Conservation (phyloP, 2,329 filamentous ascomycete species). For the Chaetomium sp. region DNA sequence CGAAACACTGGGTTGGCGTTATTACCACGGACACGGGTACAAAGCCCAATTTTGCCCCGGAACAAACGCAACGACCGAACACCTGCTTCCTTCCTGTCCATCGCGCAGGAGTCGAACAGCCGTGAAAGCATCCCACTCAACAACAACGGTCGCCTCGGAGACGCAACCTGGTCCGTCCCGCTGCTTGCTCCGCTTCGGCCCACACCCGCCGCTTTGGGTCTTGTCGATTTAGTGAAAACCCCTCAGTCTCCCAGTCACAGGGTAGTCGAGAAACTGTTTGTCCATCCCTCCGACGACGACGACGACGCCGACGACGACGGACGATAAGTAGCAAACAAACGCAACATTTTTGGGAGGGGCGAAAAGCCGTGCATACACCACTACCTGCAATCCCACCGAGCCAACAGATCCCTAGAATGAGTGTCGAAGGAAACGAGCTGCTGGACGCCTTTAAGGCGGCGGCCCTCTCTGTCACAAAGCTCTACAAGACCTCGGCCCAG, state of each 20-base stretch:
- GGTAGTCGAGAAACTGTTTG: background rate
- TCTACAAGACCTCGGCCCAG: slow-evolving; percentile 85
- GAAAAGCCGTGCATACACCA: background rate
- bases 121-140: no score
- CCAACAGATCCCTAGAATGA: slow-evolving; percentile 26
- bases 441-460: slow-evolving; percentile 88
- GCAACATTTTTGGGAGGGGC: no score
- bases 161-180: background rate
- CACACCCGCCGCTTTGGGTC: slow-evolving; percentile 10
- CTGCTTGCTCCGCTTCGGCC: slow-evolving; percentile 10
- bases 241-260: slow-evolving; percentile 11
- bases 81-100: no score
- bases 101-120: background rate
- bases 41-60: background rate
- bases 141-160: background rate
- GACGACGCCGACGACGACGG: background rate
- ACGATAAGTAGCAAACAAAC: background rate
- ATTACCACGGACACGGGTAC: background rate
- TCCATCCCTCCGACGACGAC: background rate
- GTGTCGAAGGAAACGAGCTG: slow-evolving; percentile 52
- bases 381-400: background rate
- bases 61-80: no score
- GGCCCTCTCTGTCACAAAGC: slow-evolving; percentile 87
- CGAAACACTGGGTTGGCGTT: background rate
- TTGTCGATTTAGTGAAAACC: slow-evolving; percentile 18